phyloP scores from a whole-genome alignment of 2,329 filamentous ascomycete genomes.

The Aureobasidium lini region DNA sequence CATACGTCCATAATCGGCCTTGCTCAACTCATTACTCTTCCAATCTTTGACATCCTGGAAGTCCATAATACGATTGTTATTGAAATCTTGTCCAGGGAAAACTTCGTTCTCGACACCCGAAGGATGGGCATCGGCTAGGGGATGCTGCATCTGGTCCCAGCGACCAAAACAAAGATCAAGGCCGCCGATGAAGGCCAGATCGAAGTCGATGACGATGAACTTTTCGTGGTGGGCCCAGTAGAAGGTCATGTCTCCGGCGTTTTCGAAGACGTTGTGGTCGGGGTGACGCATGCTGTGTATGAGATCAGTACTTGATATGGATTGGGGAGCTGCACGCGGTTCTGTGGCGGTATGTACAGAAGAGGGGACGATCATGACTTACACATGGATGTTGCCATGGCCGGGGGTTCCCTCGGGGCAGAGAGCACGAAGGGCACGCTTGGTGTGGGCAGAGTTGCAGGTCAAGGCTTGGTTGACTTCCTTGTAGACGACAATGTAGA shows the following conservation, averaged over 20 bases:
- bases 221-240: conserved; percentile 99
- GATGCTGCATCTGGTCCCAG: conserved; percentile 84
- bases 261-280: conserved; percentile 91
- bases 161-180: conserved; percentile 92
- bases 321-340: background rate
- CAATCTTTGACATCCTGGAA: conserved; percentile 87
- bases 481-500: conserved; percentile 88
- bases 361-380: background rate
- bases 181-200: conserved; percentile 85
- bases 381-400: conserved; percentile 74
- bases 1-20: conserved; percentile 89
- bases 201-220: conserved; percentile 90
- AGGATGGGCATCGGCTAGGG: conserved; percentile 80
- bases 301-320: background rate
- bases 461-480: conserved; percentile 61
- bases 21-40: conserved; percentile 87
- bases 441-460: conserved; percentile 89
- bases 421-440: conserved; percentile 70
- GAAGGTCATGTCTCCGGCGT: conserved; percentile 90
- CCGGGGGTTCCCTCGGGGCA: conserved; percentile 77
- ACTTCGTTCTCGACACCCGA: conserved; percentile 73
- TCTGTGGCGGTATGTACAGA: background rate
- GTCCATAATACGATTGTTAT: conserved; percentile 95
- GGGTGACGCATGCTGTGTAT: conserved; percentile 66
- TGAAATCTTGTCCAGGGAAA: conserved; percentile 95